Conservation (phyloP, 106 monocot species). For the Platanthera zijinensis region DNA sequence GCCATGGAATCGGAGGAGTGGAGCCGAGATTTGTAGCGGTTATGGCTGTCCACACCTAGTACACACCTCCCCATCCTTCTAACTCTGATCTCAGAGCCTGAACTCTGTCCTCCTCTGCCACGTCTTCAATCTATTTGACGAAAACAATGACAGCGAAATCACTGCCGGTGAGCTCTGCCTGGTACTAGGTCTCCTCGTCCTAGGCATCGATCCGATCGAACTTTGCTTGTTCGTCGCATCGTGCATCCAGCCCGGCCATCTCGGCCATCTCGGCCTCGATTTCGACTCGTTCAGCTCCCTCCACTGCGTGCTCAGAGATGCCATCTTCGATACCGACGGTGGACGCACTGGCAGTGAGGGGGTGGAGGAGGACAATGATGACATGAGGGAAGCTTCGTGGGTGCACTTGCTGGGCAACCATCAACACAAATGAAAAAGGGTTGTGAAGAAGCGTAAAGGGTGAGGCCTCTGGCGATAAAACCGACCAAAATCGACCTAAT, state of each 20-base stretch:
- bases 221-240: slow-evolving; percentile 11
- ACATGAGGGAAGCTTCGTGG: slow-evolving; percentile 49
- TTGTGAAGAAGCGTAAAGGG: too few relatives aligned
- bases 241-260: slow-evolving; percentile 12
- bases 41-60: too few relatives aligned
- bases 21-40: too few relatives aligned
- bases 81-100: slow-evolving; percentile 45
- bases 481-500: too few relatives aligned
- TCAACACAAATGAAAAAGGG: too few relatives aligned
- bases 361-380: slow-evolving; percentile 18
- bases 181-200: slow-evolving; percentile 14
- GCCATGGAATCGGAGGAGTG: too few relatives aligned
- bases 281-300: slow-evolving; percentile 15
- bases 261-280: slow-evolving; percentile 14
- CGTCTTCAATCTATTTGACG: slow-evolving; percentile 69
- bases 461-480: too few relatives aligned
- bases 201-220: slow-evolving; percentile 6
- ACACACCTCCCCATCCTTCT: slow-evolving; percentile 38
- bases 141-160: slow-evolving; percentile 29
- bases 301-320: slow-evolving; percentile 7
- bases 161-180: slow-evolving; percentile 5
- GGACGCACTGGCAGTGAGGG: neutral
- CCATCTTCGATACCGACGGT: slow-evolving; percentile 15
- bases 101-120: slow-evolving; percentile 51
- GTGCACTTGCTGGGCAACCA: too few relatives aligned